phyloP scores from a whole-genome alignment of 192 early-diverging fungal species.

The Coemansia sp. region DNA sequence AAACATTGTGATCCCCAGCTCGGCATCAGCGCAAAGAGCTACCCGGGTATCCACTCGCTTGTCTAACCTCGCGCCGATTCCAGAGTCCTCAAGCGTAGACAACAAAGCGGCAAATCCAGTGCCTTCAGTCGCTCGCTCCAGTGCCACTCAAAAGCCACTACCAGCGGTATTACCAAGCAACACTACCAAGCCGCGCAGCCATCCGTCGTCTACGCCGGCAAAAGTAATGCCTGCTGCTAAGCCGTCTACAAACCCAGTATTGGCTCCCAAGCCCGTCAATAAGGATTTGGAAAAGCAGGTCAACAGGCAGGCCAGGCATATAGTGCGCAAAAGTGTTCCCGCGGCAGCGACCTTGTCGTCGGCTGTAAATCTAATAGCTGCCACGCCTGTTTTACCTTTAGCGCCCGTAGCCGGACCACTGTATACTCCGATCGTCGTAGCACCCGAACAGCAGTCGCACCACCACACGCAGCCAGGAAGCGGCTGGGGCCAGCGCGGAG shows the following conservation, averaged over 20 bases:
- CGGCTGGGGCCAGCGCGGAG: slow-evolving; percentile 8
- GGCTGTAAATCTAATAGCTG: not conserved
- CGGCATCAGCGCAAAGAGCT: slow-evolving; percentile 5
- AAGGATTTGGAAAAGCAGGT: not conserved
- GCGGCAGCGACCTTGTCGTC: not conserved
- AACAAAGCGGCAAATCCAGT: not conserved
- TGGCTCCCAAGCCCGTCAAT: not conserved
- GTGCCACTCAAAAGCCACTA: not conserved
- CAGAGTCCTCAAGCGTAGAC: not conserved
- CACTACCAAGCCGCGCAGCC: not conserved
- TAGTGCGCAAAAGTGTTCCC: not conserved
- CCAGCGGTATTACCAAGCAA: not conserved
- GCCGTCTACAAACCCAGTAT: not conserved
- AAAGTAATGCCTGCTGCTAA: not conserved
- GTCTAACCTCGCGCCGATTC: slow-evolving; percentile 5
- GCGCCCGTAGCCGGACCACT: slow-evolving; percentile 9
- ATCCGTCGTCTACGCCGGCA: not conserved
- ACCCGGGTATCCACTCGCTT: not conserved
- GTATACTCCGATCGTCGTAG: slow-evolving; percentile 23
- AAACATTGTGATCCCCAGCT: slow-evolving; percentile 5
- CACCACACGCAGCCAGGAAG: slow-evolving; percentile 9
- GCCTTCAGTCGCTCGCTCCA: not conserved
- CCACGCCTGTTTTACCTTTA: not conserved
- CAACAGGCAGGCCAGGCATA: not conserved
- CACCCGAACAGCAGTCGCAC: not conserved